Evolutionary conservation across 768 basidiomycete species (phyloP).

Genomic region (Pilatotrama ljubarskyi): DNA sequence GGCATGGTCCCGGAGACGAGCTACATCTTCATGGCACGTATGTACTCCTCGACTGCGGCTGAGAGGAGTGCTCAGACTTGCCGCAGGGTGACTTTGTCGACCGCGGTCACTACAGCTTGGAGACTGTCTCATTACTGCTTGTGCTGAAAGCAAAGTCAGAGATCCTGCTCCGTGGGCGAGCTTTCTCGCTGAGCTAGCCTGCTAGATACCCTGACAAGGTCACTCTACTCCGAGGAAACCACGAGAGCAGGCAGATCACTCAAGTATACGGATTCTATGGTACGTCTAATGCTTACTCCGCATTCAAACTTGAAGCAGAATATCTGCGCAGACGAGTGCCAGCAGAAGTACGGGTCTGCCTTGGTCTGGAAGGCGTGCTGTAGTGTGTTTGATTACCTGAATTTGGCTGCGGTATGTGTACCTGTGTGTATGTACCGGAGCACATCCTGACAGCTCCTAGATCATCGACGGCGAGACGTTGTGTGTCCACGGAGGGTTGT

Average conservation of each 20-base stretch:
- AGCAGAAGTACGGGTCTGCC: slow-evolving; percentile 95
- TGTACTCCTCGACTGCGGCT: slow-evolving; percentile 29
- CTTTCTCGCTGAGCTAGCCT: not conserved
- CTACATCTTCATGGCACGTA: slow-evolving; percentile 95
- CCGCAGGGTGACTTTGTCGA: slow-evolving; percentile 95
- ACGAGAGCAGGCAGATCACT: slow-evolving; percentile 96
- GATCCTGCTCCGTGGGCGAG: not conserved
- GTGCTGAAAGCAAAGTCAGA: slow-evolving; percentile 84
- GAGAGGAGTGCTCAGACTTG: slow-evolving; percentile 21
- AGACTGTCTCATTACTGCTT: slow-evolving; percentile 88
- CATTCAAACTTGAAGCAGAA: not conserved
- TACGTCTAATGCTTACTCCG: slow-evolving; percentile 35
- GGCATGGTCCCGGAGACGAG: slow-evolving; percentile 85
- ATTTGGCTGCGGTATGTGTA: slow-evolving; percentile 81
- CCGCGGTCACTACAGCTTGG: slow-evolving; percentile 92
- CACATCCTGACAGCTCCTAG: slow-evolving; percentile 39
- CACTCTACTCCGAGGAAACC: slow-evolving; percentile 90
- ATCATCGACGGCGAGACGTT: slow-evolving; percentile 92
- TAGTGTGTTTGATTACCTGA: slow-evolving; percentile 93
- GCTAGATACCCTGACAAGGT: slow-evolving; percentile 89
- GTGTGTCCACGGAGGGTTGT: slow-evolving; percentile 95
- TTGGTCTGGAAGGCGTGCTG: slow-evolving; percentile 98
- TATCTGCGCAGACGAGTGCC: slow-evolving; percentile 76
- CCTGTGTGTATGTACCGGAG: not conserved
- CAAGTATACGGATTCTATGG: slow-evolving; percentile 99